Percentiles rank a stretch among this genome's conserved stretches.
Conservation (phyloP, 75 land plant genomes). For the Ceratopteris richardii region DNA sequence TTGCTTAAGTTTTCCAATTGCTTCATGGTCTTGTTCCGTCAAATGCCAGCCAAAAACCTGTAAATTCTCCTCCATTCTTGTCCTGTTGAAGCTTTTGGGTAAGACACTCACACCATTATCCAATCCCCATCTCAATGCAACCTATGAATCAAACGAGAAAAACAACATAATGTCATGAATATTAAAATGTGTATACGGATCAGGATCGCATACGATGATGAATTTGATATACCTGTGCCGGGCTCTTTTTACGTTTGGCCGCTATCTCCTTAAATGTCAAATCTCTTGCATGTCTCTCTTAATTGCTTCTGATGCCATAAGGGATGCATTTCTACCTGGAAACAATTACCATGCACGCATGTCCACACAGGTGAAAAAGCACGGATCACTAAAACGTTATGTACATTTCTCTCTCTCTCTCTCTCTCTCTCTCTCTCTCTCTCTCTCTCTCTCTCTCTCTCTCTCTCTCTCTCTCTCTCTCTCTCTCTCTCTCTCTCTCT, state of each 20-base stretch:
- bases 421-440: too few relatives aligned
- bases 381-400: too few relatives aligned
- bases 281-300: constrained; percentile 28
- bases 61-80: constrained; percentile 28
- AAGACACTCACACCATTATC: constrained; percentile 20
- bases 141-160: constrained; percentile 10
- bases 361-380: too few relatives aligned
- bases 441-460: too few relatives aligned
- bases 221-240: constrained; percentile 60
- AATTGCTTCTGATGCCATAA: constrained; percentile 51
- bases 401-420: too few relatives aligned
- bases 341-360: too few relatives aligned
- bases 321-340: constrained; percentile 62
- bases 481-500: too few relatives aligned
- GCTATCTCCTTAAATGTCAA: constrained; percentile 38
- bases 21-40: constrained; percentile 18
- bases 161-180: too few relatives aligned
- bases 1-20: constrained; percentile 15
- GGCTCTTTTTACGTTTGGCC: constrained; percentile 22
- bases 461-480: too few relatives aligned
- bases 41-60: constrained; percentile 32
- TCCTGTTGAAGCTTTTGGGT: constrained; percentile 32
- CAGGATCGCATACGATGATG: too few relatives aligned
- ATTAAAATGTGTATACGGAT: too few relatives aligned
- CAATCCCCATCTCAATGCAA: constrained; percentile 22